Percentiles rank a stretch among this genome's conserved stretches.
Conservation (phyloP, 2,329 filamentous ascomycete species). For the Aspergillus luchuensis region DNA sequence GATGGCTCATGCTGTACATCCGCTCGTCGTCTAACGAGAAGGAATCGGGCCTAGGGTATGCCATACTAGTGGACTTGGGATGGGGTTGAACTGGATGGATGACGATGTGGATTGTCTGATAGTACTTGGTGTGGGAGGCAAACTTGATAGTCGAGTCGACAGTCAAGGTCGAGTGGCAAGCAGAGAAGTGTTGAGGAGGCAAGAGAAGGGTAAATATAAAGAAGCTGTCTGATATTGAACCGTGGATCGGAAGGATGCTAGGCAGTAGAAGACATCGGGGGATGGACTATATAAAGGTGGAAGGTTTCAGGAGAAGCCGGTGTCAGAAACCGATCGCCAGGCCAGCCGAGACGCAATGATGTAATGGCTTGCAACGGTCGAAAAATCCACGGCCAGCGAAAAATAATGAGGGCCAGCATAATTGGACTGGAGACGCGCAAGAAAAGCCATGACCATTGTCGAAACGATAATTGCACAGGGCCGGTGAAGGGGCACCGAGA, state of each 20-base stretch:
- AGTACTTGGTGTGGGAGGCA: neutral
- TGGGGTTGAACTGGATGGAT: neutral
- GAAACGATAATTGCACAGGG: constrained; percentile 11
- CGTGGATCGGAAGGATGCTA: constrained; percentile 18
- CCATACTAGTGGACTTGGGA: constrained; percentile 11
- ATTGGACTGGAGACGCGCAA: neutral
- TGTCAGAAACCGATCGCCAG: constrained; percentile 2
- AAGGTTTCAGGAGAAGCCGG: constrained; percentile 11
- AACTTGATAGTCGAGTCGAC: constrained; percentile 1
- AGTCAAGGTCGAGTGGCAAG: constrained; percentile 3
- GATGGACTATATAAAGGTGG: constrained; percentile 17
- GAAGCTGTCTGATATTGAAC: constrained; percentile 15
- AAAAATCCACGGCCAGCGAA: neutral
- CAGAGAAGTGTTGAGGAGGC: neutral
- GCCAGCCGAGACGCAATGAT: constrained; percentile 16
- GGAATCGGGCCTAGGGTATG: constrained; percentile 15
- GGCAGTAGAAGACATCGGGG: constrained; percentile 4
- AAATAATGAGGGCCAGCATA: neutral
- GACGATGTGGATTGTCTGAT: neutral
- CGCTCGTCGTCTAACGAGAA: constrained; percentile 20
- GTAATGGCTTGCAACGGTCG: constrained; percentile 13
- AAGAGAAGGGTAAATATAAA: constrained; percentile 1
- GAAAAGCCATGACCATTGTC: constrained; percentile 7
- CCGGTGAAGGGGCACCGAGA: constrained; percentile 24
- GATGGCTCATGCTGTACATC: constrained; percentile 16